Evolutionary conservation across 2,329 filamentous ascomycete species (phyloP), one percentile per base, ranked within the genome.

Genomic region (Raffaelea deltoideospora): DNA sequence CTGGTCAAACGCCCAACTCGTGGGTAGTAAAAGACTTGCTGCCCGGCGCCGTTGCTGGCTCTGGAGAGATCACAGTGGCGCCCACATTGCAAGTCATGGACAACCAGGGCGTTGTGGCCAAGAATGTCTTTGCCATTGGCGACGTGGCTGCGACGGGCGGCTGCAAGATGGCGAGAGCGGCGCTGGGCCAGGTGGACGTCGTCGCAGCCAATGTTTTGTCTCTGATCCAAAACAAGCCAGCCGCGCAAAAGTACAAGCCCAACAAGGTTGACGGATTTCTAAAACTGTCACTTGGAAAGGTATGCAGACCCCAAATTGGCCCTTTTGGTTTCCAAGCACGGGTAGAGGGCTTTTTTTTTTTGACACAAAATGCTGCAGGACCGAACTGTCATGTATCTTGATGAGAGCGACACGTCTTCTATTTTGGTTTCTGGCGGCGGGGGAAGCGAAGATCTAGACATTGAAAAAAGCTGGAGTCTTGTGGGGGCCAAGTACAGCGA

Each of bases 71-170:
- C 44, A 56, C 57, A 1, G 67, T 79, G 19, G 62, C 64, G 34
- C 58, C 64, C 0, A 74, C 67, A 0, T 56, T 80, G 23, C 74
- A 79, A 42, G 56, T 80, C 13, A 47, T 53, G 8, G 65, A 70
- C 44, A 52, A 59, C 2, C 8, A 27, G 15, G 24, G 10, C 20
- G 33, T 11, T 8, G 5, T 13, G 4, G 40, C 43, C 0, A 56
- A 65, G 9, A 64, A 72, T 41, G 58, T 79, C 3, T 80, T 74
- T 45, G 69, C 67, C 1, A 65, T 72, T n/a, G 76, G 76, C 15
- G 76, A 80, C 43, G 69, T 81, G 5, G 65, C 72, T 4, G 67
- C 69, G 20, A 64, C 63, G 1, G 59, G 61, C 1, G 57, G 57
- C 0, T 52, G 56, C 26, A 65, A 64, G 6, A 76, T 75, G 47